Base-by-base conservation (phyloP, 176 grass and related monocot species). In the Aegilops sharonensis region DNA sequence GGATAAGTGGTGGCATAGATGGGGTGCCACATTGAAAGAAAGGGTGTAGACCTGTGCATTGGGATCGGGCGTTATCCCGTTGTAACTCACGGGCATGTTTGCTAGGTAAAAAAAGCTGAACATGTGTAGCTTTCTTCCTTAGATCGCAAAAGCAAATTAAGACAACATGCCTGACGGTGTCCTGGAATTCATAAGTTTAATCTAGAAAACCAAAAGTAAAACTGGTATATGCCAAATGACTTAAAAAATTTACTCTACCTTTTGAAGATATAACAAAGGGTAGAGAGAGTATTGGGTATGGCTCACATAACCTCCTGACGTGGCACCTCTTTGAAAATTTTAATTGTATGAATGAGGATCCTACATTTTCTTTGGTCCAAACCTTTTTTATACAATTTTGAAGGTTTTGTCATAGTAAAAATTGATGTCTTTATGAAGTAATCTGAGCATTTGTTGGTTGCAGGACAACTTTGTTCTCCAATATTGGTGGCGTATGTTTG, bases 241-340 rank as follows among this genome's bases (percentile, higher is more conserved):
- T 75, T 5, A 81, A 23, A 63, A 78, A 39, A 85, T 5, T 79
- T 4, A 10, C 66, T 72, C 17, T 40, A 81, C 62, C n/a, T 86
- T 80, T 23, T 23, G 23, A 83, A 98, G 95, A 81, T 98, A 90
- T 34, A 81, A 84, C 2, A 82, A 92, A 77, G 95, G 95, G 35
- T 98, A 93, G 47, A 95, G 77, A 88, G 95, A 93, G 36, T 86
- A 89, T 34, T 71, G 89, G 72, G 50, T 93, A n/a, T 98, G 95
- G 95, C 84, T 98, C 59, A 85, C 81, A 84, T 90, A 91, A 87
- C 63, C 80, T 81, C 88, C 92, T 13, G 89, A 91, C 74, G 11
- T 85, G 32, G 81, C 90, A 54, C 91, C 91, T 37, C 70, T 90
- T 83, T 92, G 24, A 93, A 98, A 87, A 92, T 3, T 81, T 63